A percentile compares a stretch with the other conserved stretches of the same genome.
Conservation (phyloP, 2,329 filamentous ascomycete species). For the Trichophyton verrucosum region DNA sequence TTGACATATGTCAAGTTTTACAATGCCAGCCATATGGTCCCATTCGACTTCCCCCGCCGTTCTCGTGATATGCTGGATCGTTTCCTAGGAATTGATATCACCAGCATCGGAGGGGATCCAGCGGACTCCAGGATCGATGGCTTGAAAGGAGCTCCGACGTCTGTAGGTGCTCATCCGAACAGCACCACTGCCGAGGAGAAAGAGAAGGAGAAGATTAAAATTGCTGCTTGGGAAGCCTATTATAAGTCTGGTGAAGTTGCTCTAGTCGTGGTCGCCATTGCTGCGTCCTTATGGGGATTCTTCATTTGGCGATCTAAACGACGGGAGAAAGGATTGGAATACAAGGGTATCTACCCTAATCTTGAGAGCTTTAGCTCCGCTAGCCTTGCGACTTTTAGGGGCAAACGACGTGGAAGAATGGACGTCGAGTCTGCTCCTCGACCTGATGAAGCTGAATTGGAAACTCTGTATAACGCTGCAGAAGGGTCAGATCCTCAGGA, state of each 20-base stretch:
- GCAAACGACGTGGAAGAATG: slow-evolving; percentile 26
- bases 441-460: neutral
- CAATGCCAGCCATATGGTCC: slow-evolving; percentile 96
- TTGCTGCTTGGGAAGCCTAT: slow-evolving; percentile 81
- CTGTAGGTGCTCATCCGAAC: slow-evolving; percentile 61
- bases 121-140: slow-evolving; percentile 73
- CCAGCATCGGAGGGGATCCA: slow-evolving; percentile 67
- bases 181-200: slow-evolving; percentile 54
- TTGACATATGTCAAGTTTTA: slow-evolving; percentile 91
- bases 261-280: slow-evolving; percentile 65
- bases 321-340: slow-evolving; percentile 33
- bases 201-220: slow-evolving; percentile 60
- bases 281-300: slow-evolving; percentile 62
- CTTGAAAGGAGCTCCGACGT: slow-evolving; percentile 65
- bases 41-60: slow-evolving; percentile 78
- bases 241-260: slow-evolving; percentile 77
- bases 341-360: slow-evolving; percentile 33
- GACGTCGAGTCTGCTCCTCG: slow-evolving; percentile 38
- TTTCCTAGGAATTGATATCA: slow-evolving; percentile 88
- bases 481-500: neutral
- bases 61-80: slow-evolving; percentile 94
- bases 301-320: slow-evolving; percentile 48
- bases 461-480: neutral
- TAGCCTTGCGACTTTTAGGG: slow-evolving; percentile 37
- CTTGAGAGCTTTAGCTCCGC: slow-evolving; percentile 24